A percentile compares a stretch with the other conserved stretches of the same genome.
Conservation (phyloP, 1,284 basidiomycete species). For the Rhizoctonia solani region DNA sequence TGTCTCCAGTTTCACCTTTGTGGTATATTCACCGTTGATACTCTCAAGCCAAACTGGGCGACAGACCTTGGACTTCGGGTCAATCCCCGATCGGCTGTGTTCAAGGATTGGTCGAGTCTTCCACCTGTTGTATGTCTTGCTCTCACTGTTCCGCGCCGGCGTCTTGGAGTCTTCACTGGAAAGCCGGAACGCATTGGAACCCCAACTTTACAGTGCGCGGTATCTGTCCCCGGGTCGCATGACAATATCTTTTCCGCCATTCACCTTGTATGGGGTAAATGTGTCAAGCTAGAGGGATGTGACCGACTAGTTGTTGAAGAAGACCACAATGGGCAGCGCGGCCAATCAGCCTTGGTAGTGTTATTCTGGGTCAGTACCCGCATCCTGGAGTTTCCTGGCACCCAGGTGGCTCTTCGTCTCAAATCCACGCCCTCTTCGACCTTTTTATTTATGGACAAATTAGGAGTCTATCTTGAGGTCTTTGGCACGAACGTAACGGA, state of each 20-base stretch:
- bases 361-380: conserved; percentile 5
- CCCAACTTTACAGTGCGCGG: neutral
- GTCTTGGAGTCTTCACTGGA: neutral
- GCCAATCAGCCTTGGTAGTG: conserved; percentile 14
- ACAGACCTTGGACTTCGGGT: neutral
- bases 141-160: conserved; percentile 6
- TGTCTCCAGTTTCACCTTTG: conserved; percentile 9
- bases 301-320: neutral
- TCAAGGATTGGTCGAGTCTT: neutral
- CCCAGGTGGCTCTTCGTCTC: neutral
- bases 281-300: neutral
- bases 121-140: conserved; percentile 15
- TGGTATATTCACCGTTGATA: neutral
- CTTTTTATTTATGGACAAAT: neutral
- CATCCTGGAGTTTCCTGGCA: neutral
- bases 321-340: neutral
- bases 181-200: neutral
- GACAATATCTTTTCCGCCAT: neutral
- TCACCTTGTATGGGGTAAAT: conserved; percentile 8
- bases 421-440: neutral
- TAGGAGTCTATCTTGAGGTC: neutral
- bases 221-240: neutral
- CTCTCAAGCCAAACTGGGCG: conserved; percentile 1
- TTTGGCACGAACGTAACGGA: neutral
- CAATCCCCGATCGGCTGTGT: neutral